A percentile compares a stretch with the other conserved stretches of the same genome.
Conservation (phyloP, 768 basidiomycete species). For the Leccinum incarnatum region DNA sequence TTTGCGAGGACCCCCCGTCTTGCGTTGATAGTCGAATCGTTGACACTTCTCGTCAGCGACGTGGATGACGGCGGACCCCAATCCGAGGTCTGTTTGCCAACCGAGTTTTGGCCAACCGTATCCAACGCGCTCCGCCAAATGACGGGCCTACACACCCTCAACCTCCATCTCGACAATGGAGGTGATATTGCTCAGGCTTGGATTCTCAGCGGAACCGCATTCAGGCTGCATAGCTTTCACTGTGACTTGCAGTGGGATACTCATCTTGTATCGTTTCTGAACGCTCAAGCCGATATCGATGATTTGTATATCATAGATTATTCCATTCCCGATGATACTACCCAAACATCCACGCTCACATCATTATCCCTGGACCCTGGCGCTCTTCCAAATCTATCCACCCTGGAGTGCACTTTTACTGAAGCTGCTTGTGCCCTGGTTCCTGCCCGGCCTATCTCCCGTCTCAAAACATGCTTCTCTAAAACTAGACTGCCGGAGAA, state of each 20-base stretch:
- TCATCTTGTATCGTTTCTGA: conserved; percentile 41
- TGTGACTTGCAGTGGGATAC: conserved; percentile 67
- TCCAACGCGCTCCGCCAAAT: conserved; percentile 48
- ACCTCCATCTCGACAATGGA: conserved; percentile 39
- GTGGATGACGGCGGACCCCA: conserved; percentile 4
- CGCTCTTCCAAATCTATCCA: conserved; percentile 49
- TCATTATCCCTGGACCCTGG: conserved; percentile 21
- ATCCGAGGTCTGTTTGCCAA: conserved; percentile 22
- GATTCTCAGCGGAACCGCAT: conserved; percentile 41
- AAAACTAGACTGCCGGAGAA: conserved; percentile 47
- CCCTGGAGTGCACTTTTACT: conserved; percentile 64
- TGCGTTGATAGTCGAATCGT: conserved; percentile 49
- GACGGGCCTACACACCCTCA: conserved; percentile 48
- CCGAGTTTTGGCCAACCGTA: conserved; percentile 50
- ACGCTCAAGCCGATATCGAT: conserved; percentile 22
- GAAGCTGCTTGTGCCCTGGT: conserved; percentile 59
- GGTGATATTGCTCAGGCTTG: conserved; percentile 33
- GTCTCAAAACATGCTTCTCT: conserved; percentile 70
- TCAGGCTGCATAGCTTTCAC: conserved; percentile 58
- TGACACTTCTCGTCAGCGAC: conserved; percentile 46
- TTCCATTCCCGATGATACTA: conserved; percentile 13
- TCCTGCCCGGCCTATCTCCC: conserved; percentile 56
- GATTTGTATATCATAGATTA: conserved; percentile 37
- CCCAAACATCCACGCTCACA: conserved; percentile 13
- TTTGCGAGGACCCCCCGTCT: conserved; percentile 47